Percentiles rank a stretch among this genome's conserved stretches.
phyloP scores from a whole-genome alignment of 176 grass and related monocot species.

The Tillandsia fasciculata region DNA sequence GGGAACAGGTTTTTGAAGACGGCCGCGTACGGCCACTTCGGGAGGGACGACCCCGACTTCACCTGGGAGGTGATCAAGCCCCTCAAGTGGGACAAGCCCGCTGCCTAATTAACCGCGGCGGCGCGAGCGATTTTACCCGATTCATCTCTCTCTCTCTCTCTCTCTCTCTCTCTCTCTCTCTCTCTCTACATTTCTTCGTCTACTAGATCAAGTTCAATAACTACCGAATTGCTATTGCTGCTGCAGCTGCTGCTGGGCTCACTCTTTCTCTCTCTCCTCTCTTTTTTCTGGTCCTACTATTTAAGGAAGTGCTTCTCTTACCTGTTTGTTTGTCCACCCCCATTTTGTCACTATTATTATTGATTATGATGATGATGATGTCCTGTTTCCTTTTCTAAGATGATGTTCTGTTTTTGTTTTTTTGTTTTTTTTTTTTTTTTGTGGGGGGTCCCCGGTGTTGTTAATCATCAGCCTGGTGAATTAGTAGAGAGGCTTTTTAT shows the following conservation, averaged over 20 bases:
- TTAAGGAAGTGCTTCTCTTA: too few relatives aligned
- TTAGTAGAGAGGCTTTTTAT: too few relatives aligned
- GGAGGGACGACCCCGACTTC: constrained; percentile 48
- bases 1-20: constrained; percentile 65
- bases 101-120: constrained; percentile 7
- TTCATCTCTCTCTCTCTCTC: neutral
- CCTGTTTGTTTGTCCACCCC: too few relatives aligned
- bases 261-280: neutral
- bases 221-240: neutral
- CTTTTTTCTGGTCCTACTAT: neutral
- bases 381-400: too few relatives aligned
- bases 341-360: too few relatives aligned
- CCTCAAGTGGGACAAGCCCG: constrained; percentile 43
- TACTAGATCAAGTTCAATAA: neutral
- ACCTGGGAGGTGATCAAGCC: constrained; percentile 61
- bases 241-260: neutral
- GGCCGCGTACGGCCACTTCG: constrained; percentile 55
- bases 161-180: neutral
- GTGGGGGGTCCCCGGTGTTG: too few relatives aligned
- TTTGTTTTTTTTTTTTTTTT: too few relatives aligned
- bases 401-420: too few relatives aligned
- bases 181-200: neutral
- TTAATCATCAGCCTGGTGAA: too few relatives aligned
- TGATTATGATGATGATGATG: too few relatives aligned
- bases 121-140: too few relatives aligned